Conservation (phyloP, 305 asterid genomes). For the Fraxinus ornus region DNA sequence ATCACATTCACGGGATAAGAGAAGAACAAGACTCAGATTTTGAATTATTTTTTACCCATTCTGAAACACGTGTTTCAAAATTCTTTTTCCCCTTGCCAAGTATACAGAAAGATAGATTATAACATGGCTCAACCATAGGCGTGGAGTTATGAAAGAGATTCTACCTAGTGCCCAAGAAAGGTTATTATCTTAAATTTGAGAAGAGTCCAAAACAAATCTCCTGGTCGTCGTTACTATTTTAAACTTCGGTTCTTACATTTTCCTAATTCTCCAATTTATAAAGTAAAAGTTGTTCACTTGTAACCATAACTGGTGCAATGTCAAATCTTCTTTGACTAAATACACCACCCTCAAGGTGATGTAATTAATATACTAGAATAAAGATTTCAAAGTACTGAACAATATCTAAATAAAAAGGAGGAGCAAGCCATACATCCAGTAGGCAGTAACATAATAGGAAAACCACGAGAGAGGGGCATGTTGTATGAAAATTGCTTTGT, state of each 20-base stretch:
- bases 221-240: background rate
- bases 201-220: background rate
- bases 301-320: conserved; percentile 5
- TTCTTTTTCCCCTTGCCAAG: conserved; percentile 8
- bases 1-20: background rate
- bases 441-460: background rate
- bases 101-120: conserved; percentile 3
- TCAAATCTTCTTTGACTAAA: background rate
- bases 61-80: conserved; percentile 8
- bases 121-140: conserved; percentile 7
- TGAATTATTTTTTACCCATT: background rate
- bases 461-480: background rate
- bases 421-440: background rate
- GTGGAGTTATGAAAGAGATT: background rate
- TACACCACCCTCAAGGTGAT: conserved; percentile 8
- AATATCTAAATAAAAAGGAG: conserved; percentile 15
- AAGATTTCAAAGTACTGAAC: conserved; percentile 11
- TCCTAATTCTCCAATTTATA: background rate
- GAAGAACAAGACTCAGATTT: background rate
- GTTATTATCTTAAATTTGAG: background rate
- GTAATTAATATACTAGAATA: background rate
- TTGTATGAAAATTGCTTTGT: background rate
- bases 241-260: background rate
- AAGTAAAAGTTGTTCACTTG: background rate
- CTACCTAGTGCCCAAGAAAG: background rate